phyloP scores from a whole-genome alignment of 2,329 filamentous ascomycete species.

The Colletotrichum gigasporum region DNA sequence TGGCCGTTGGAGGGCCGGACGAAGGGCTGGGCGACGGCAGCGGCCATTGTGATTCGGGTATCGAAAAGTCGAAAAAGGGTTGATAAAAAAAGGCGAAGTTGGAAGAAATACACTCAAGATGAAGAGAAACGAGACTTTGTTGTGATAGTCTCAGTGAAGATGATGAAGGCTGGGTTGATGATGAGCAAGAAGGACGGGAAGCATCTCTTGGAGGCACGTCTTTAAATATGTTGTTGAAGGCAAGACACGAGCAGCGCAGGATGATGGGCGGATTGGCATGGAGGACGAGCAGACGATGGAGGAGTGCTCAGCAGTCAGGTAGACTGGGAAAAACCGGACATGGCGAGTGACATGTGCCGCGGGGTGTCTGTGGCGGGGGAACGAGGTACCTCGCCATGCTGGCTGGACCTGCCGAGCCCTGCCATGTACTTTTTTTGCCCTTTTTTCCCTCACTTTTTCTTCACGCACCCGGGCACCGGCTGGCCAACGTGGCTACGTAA shows the following conservation, averaged over 20 bases:
- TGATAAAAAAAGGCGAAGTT: neutral
- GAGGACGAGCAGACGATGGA: conserved; percentile 2
- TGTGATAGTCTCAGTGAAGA: neutral
- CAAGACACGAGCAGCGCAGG: conserved; percentile 6
- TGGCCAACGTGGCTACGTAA: conserved; percentile 25
- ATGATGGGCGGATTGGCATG: neutral
- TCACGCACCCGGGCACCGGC: too few species aligned
- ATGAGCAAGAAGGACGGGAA: neutral
- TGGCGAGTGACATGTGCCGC: conserved; percentile 12
- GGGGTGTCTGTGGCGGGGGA: neutral
- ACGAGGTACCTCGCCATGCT: conserved; percentile 12
- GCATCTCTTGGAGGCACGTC: neutral
- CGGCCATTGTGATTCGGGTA: conserved; percentile 25
- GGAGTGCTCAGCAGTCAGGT: neutral
- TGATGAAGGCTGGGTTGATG: neutral
- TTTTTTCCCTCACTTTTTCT: too few species aligned
- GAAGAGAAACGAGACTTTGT: neutral
- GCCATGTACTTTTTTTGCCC: too few species aligned
- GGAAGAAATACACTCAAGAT: neutral
- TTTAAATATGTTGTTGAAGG: conserved; percentile 30
- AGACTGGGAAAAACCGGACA: conserved; percentile 14
- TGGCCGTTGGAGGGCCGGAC: conserved; percentile 34
- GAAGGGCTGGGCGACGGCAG: conserved; percentile 18
- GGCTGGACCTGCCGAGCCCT: neutral
- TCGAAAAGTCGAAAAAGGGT: neutral